Evolutionary conservation across 1,139 yeast species (phyloP).

Genomic region (Pichia sp.): DNA sequence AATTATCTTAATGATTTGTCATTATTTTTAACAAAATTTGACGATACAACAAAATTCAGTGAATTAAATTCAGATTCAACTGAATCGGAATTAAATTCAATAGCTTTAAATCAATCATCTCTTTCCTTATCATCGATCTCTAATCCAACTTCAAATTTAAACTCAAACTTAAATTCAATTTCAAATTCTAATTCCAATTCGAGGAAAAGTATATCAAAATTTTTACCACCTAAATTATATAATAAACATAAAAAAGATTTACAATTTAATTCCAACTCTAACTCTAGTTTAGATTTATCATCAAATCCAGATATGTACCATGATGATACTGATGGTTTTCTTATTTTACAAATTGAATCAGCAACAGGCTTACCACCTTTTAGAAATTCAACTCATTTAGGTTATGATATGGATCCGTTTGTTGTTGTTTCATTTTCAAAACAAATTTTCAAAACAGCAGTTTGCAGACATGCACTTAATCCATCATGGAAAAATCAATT

Average conservation of each 20-base stretch:
- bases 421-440: constrained; percentile 89
- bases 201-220: not conserved
- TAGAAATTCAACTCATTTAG: constrained; percentile 54
- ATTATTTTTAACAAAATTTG: not conserved
- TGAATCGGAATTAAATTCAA: constrained; percentile 4
- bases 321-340: constrained; percentile 40
- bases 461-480: constrained; percentile 74
- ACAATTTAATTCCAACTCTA: not conserved
- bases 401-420: constrained; percentile 95
- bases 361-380: constrained; percentile 70
- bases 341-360: constrained; percentile 68
- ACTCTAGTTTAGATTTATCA: not conserved
- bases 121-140: not conserved
- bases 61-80: not conserved
- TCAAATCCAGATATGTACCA: constrained; percentile 10
- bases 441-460: constrained; percentile 79
- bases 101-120: not conserved
- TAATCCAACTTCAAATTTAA: not conserved
- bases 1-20: not conserved
- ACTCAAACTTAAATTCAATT: not conserved
- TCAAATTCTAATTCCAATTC: not conserved
- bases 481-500: constrained; percentile 77
- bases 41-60: not conserved
- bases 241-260: too few species aligned
- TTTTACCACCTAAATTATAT: not conserved